These are phyloP conservation scores for Phytophthora boehmeriae DNA, from an alignment of 352 stramenopile species.

Conservation along the genomic window DNA sequence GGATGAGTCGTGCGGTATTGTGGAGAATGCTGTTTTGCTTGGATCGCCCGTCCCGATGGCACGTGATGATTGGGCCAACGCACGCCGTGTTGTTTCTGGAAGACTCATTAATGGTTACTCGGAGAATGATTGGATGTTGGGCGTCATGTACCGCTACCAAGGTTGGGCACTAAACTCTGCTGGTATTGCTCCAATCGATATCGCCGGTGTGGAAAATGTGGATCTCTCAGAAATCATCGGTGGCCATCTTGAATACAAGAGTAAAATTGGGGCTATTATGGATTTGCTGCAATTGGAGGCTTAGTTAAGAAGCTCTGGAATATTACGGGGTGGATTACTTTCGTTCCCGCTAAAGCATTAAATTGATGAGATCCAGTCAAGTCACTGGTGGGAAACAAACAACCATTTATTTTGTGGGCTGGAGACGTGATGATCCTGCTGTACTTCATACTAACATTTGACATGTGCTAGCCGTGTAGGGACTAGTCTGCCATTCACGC, in stretches of 20 bases:
- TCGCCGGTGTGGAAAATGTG: conserved; percentile 80
- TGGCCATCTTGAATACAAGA: conserved; percentile 89
- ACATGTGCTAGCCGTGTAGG: neutral
- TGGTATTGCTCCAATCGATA: conserved; percentile 70
- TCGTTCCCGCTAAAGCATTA: too few species aligned
- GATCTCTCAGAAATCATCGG: conserved; percentile 82
- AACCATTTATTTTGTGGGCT: neutral
- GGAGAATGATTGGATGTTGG: conserved; percentile 91
- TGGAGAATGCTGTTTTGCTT: conserved; percentile 90
- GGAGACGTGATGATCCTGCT: neutral
- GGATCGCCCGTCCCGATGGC: conserved; percentile 74
- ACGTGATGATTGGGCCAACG: conserved; percentile 70
- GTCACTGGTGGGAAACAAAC: neutral
- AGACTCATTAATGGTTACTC: conserved; percentile 92
- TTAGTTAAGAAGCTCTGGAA: too few species aligned
- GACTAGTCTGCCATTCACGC: neutral
- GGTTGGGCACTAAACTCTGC: conserved; percentile 82
- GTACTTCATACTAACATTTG: conserved; percentile 28
- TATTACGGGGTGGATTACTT: too few species aligned
- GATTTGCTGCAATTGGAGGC: conserved; percentile 74
- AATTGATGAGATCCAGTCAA: too few species aligned
- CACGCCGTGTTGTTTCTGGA: conserved; percentile 75
- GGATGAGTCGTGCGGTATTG: conserved; percentile 71
- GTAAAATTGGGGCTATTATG: conserved; percentile 86
- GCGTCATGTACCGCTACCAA: conserved; percentile 91